Conservation (phyloP, 2,329 filamentous ascomycete genomes). For the Verticillium klebahnii region DNA sequence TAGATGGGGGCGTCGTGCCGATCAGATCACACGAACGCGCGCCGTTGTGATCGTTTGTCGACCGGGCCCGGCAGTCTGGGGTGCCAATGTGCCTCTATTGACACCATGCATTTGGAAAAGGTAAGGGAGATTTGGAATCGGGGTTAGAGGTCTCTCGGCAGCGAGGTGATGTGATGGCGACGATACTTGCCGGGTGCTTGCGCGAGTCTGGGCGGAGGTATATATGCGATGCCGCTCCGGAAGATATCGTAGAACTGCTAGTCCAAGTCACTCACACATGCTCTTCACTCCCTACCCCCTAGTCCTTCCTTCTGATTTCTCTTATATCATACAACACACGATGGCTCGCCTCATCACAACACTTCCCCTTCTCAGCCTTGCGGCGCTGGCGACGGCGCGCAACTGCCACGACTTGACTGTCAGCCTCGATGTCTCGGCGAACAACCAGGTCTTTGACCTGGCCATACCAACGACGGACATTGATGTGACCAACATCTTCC, state of each 20-base stretch:
- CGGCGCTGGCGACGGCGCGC: constrained; percentile 24
- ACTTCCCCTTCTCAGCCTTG: constrained; percentile 17
- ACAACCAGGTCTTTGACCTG: constrained; percentile 49
- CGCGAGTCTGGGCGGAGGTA: background rate
- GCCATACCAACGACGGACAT: constrained; percentile 44
- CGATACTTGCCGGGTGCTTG: background rate
- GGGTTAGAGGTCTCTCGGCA: background rate
- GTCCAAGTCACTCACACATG: background rate
- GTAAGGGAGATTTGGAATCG: background rate
- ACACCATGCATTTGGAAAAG: background rate
- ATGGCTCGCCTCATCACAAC: constrained; percentile 17
- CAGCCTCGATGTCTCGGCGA: constrained; percentile 47
- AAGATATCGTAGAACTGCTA: background rate
- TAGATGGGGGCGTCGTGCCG: background rate
- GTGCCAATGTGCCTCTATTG: background rate
- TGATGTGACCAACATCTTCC: constrained; percentile 51
- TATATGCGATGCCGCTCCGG: background rate
- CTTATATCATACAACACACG: background rate
- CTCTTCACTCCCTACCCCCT: background rate
- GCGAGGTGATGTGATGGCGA: background rate
- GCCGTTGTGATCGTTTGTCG: background rate
- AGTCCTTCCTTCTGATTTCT: background rate
- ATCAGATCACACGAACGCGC: background rate
- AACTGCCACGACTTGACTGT: constrained; percentile 47
- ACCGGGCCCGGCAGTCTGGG: background rate